Conservation (phyloP, 257 asterid species). For the Solanum sparsipilum region DNA sequence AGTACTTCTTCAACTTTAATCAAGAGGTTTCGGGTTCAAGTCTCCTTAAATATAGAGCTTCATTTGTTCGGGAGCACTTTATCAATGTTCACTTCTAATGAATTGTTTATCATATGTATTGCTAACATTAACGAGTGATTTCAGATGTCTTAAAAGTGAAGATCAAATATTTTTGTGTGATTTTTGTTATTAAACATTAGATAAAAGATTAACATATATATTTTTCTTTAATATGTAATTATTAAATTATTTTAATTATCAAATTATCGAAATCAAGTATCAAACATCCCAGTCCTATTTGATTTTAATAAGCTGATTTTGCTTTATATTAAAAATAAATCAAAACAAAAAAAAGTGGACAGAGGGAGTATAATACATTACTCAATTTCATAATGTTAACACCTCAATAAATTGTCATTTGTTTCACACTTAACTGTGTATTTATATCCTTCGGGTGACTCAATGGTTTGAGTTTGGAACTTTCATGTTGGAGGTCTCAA, state of each 20-base stretch:
- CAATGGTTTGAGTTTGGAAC: too few relatives aligned
- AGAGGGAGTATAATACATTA: neutral
- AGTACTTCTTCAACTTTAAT: too few relatives aligned
- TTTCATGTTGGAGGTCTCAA: neutral
- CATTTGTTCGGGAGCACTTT: neutral
- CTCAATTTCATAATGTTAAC: neutral
- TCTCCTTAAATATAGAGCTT: too few relatives aligned
- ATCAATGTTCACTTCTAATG: neutral
- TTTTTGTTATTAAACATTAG: neutral
- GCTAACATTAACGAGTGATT: neutral
- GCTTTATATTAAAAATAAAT: too few relatives aligned
- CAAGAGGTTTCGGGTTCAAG: too few relatives aligned
- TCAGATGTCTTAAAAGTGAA: neutral
- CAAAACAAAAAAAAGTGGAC: too few relatives aligned
- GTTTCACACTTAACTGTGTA: neutral
- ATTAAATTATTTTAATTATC: neutral
- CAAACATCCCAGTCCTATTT: neutral
- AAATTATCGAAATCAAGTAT: neutral
- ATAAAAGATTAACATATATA: neutral
- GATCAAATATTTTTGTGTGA: accelerated
- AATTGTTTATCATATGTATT: neutral
- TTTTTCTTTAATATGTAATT: neutral
- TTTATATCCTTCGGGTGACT: too few relatives aligned
- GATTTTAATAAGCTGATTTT: neutral
- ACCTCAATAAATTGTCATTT: neutral